Evolutionary conservation across 192 early-diverging fungal species (phyloP).

Genomic region (Dissophora globulifera): DNA sequence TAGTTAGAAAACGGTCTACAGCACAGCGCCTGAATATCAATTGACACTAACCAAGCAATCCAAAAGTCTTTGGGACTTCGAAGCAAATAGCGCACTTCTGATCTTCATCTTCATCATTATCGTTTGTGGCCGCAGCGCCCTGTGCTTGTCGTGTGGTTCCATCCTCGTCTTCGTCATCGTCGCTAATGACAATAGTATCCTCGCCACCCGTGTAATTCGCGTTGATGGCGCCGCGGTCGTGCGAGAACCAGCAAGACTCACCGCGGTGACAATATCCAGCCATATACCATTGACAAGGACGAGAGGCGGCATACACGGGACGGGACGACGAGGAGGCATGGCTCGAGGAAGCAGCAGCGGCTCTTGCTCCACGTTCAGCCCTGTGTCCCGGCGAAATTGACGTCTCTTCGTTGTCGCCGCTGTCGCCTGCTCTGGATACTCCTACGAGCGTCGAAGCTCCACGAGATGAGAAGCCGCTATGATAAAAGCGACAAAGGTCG

Average conservation of each 20-base stretch:
- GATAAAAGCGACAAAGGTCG: conserved; percentile 25
- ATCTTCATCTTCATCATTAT: conserved; percentile 19
- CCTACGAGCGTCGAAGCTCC: background rate
- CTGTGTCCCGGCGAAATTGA: conserved; percentile 7
- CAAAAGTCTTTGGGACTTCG: conserved; percentile 37
- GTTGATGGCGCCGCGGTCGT: conserved; percentile 23
- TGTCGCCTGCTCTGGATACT: background rate
- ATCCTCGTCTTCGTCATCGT: conserved; percentile 9
- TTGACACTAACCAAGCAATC: conserved; percentile 26
- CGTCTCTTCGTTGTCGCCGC: background rate
- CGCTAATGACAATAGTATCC: conserved; percentile 4
- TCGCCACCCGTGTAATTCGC: background rate
- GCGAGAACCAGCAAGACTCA: conserved; percentile 48
- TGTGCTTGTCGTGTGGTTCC: background rate
- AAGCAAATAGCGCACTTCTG: conserved; percentile 47
- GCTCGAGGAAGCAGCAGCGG: background rate
- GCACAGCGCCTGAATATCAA: too few species aligned
- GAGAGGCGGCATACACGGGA: conserved; percentile 16
- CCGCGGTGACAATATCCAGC: conserved; percentile 47
- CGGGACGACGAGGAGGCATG: background rate
- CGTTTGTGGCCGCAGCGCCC: background rate
- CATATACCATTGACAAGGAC: conserved; percentile 47
- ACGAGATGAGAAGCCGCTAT: conserved; percentile 36
- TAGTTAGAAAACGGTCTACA: too few species aligned
- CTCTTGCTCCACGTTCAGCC: background rate